Evolutionary conservation across 1,284 basidiomycete species (phyloP).

Genomic region (Ganoderma meredithae): DNA sequence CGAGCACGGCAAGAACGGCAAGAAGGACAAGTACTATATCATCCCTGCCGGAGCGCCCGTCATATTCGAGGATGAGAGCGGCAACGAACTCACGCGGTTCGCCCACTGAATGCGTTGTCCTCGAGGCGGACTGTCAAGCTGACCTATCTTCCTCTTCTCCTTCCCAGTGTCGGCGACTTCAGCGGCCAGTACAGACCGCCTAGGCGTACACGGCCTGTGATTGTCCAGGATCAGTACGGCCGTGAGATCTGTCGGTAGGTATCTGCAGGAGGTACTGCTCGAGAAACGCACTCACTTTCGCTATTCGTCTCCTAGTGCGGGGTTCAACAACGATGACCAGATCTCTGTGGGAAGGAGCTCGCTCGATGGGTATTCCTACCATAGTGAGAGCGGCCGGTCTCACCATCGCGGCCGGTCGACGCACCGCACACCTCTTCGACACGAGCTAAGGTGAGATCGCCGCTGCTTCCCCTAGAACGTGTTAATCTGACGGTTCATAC

Average conservation of each 20-base stretch:
- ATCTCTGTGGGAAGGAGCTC: conserved; percentile 32
- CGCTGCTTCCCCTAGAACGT: not conserved
- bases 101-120: conserved; percentile 14
- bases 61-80: conserved; percentile 72
- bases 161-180: conserved; percentile 38
- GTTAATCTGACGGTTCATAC: not conserved
- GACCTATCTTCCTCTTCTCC: not conserved
- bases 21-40: conserved; percentile 61
- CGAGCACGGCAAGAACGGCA: conserved; percentile 39
- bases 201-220: conserved; percentile 37
- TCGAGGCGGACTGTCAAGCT: conserved; percentile 3
- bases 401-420: conserved; percentile 27
- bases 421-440: conserved; percentile 8
- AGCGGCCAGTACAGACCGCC: conserved; percentile 41
- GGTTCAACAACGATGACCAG: conserved; percentile 37
- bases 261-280: not conserved
- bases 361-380: conserved; percentile 30
- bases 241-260: conserved; percentile 41
- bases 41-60: conserved; percentile 71
- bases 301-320: conserved; percentile 28
- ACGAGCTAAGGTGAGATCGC: conserved; percentile 18
- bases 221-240: conserved; percentile 42
- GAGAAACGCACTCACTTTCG: not conserved
- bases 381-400: conserved; percentile 27
- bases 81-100: conserved; percentile 72